Conservation (phyloP, 208 protist genomes). For the Vickermania spadyakhi region DNA sequence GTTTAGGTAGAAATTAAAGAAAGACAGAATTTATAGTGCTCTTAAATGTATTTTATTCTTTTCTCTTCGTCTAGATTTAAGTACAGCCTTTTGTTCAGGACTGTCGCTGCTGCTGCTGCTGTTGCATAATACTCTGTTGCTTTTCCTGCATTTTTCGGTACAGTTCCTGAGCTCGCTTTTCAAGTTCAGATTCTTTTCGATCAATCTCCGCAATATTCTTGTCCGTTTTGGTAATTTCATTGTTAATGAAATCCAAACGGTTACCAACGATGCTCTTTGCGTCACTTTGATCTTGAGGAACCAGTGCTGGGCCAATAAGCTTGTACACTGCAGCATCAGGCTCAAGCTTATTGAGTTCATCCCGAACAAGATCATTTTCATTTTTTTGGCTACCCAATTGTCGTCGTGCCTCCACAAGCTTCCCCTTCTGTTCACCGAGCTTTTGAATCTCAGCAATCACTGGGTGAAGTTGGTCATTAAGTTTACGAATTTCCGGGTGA, state of each 20-base stretch:
- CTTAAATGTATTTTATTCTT: too few relatives aligned
- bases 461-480: slow-evolving; percentile 66
- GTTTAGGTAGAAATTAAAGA: too few relatives aligned
- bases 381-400: slow-evolving; percentile 90
- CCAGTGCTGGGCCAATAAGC: slow-evolving; percentile 91
- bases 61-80: too few relatives aligned
- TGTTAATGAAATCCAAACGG: slow-evolving; percentile 91
- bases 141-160: slow-evolving; percentile 83
- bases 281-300: slow-evolving; percentile 89
- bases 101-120: slow-evolving; percentile 52
- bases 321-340: slow-evolving; percentile 90
- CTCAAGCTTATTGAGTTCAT: slow-evolving; percentile 90
- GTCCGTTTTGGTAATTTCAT: slow-evolving; percentile 81
- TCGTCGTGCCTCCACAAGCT: slow-evolving; percentile 72
- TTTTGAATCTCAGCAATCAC: slow-evolving; percentile 79
- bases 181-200: slow-evolving; percentile 60
- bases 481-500: slow-evolving; percentile 67
- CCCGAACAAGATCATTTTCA: slow-evolving; percentile 92
- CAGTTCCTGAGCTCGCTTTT: slow-evolving; percentile 66
- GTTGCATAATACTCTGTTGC: slow-evolving; percentile 48
- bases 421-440: slow-evolving; percentile 76
- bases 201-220: slow-evolving; percentile 67
- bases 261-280: slow-evolving; percentile 86
- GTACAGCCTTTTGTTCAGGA: background rate
- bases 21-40: too few relatives aligned